These are phyloP conservation scores for Prunus dulcis DNA, from an alignment of 306 rosid species.

Conservation along the genomic window DNA sequence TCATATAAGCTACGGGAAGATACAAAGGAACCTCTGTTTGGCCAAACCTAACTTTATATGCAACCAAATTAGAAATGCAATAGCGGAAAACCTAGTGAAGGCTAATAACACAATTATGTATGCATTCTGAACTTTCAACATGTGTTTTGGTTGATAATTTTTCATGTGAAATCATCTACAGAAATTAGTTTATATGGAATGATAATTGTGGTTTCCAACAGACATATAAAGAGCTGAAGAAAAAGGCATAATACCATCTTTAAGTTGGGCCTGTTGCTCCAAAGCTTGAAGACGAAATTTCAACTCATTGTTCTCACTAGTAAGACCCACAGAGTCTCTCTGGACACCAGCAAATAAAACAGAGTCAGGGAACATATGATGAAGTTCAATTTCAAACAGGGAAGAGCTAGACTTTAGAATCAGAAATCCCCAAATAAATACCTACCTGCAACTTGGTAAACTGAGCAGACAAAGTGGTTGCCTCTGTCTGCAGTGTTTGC, in stretches of 20 bases:
- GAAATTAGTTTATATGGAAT: neutral
- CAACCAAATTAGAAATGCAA: neutral
- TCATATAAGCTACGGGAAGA: neutral
- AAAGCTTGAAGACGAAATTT: conserved; percentile 82
- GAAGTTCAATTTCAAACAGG: neutral
- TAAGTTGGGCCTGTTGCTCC: conserved; percentile 81
- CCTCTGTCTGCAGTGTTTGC: conserved; percentile 89
- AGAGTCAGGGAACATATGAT: neutral
- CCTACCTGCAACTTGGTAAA: conserved; percentile 66
- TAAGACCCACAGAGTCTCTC: conserved; percentile 57
- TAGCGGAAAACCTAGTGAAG: neutral
- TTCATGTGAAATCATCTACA: neutral
- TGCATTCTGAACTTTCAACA: neutral
- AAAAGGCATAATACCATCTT: conserved; percentile 55
- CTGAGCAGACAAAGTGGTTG: conserved; percentile 72
- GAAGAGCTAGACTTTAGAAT: neutral
- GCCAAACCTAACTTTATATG: neutral
- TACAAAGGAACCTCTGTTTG: neutral
- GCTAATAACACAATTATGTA: neutral
- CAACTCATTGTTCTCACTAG: conserved; percentile 69
- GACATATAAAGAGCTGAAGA: conserved; percentile 11
- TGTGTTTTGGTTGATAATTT: neutral
- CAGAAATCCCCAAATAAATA: conserved; percentile 9
- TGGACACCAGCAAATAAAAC: conserved; percentile 19
- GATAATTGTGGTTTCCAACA: neutral